Evolutionary conservation across 768 basidiomycete genomes (phyloP).

Genomic region (Boletus vermiculosoides): DNA sequence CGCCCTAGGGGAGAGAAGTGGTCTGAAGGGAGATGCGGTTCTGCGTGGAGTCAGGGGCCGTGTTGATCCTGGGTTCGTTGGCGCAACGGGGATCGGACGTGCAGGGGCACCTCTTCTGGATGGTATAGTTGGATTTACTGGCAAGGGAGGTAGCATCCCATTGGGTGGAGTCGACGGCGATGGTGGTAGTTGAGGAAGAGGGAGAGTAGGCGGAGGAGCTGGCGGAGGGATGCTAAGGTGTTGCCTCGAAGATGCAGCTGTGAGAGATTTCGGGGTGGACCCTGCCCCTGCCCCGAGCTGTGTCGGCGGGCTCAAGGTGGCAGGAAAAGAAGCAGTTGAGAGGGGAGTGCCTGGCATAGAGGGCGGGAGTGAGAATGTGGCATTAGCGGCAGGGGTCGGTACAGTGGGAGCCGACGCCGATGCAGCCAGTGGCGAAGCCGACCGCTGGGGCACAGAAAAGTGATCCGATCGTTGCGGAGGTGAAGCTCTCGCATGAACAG

Average conservation of each 20-base stretch:
- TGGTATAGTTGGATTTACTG: background rate
- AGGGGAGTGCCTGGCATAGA: slow-evolving; percentile 23
- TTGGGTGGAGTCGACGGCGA: slow-evolving; percentile 7
- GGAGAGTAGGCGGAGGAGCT: slow-evolving; percentile 31
- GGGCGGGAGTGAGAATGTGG: slow-evolving; percentile 16
- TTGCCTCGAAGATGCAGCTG: slow-evolving; percentile 22
- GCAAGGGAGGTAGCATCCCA: background rate
- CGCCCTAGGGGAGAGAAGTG: slow-evolving; percentile 18
- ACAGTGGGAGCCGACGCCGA: slow-evolving; percentile 6
- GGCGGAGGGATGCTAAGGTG: slow-evolving; percentile 31
- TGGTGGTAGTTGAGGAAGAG: slow-evolving; percentile 30
- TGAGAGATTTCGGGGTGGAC: slow-evolving; percentile 8
- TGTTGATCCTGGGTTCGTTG: slow-evolving; percentile 6
- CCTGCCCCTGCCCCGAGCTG: background rate
- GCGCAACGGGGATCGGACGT: slow-evolving; percentile 18
- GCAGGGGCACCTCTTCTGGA: slow-evolving; percentile 14
- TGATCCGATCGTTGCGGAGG: slow-evolving; percentile 13
- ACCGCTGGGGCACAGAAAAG: background rate
- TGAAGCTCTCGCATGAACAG: slow-evolving; percentile 8
- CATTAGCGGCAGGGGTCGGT: slow-evolving; percentile 3
- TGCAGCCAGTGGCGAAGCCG: slow-evolving; percentile 11
- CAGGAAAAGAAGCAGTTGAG: slow-evolving; percentile 14
- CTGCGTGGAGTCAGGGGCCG: slow-evolving; percentile 17
- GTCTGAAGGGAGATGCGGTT: slow-evolving; percentile 22
- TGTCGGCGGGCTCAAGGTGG: background rate